Evolutionary conservation across 371 early-diverging fungal species (phyloP), one percentile per base, ranked within the genome.

Genomic region (Mucor lusitanicus): DNA sequence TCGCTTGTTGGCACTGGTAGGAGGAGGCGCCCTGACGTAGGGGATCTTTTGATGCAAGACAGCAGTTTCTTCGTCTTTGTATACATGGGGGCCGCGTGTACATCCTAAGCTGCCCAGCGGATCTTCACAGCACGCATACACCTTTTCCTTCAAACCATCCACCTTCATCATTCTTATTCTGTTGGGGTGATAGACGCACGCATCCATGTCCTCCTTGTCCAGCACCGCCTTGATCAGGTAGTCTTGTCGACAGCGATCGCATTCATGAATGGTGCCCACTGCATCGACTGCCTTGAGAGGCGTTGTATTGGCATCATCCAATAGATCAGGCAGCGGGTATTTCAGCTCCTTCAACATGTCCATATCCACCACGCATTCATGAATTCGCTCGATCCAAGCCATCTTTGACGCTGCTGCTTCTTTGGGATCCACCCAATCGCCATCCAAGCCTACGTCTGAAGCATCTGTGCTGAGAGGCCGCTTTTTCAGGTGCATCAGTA

Each of bases 41-140:
- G 82, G 85, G 23, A 74, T 81, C 25, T 83, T 82, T 42, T 65
- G 59, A 65, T 86, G 83, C 44, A 87, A 55, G 1, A 64, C 59
- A n/a, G 33, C 12, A 0, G 67, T 6, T 42, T 70, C 63, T 11
- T 60, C 68, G 58, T 79, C 81, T 71, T 83, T 83, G 25, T 79
- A 83, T 0, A 83, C 81, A 74, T 83, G 88, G 0, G 88, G 81
- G 3, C 88, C 88, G 59, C 78, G 64, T 6, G 60, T 64, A 54
- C 88, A 87, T 30, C 88, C 88, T 4, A 39, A 39, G 44, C 80
- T 81, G 1, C 81, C 85, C 13, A 71, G 50, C 0, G 76, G 65
- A 12, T 77, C 82, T 42, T 79, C 72, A 48, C 86, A 87, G 59
- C 88, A 87, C 3, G 75, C 66, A 53, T 80, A 84, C 9, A 77